Conservation (phyloP, 2,329 filamentous ascomycete species). For the Sclerotiophoma versabilis region DNA sequence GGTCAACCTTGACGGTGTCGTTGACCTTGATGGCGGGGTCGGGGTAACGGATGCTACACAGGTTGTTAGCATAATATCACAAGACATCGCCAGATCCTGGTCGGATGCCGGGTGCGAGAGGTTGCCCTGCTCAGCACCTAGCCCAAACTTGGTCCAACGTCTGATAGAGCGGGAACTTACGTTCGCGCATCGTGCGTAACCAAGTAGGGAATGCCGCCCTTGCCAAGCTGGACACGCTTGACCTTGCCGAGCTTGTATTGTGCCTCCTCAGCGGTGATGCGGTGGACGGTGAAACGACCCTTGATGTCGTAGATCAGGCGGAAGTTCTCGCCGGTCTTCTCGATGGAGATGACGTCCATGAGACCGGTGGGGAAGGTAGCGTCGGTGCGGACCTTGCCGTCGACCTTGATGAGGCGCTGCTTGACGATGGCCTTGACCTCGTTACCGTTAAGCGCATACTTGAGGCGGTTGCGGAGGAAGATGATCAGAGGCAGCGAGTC, state of each 20-base stretch:
- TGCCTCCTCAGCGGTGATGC: constrained; percentile 97
- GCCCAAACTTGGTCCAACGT: constrained; percentile 77
- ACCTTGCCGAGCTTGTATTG: constrained; percentile 99
- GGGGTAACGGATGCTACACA: constrained; percentile 93
- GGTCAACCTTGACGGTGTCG: constrained; percentile 99
- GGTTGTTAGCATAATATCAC: constrained; percentile 49
- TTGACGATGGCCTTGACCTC: constrained; percentile 98
- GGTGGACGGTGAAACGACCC: constrained; percentile 99
- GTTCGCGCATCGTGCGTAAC: constrained; percentile 99
- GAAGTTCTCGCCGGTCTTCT: constrained; percentile 99
- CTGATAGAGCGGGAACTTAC: constrained; percentile 99
- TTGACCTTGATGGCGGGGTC: constrained; percentile 99
- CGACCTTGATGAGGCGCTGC: constrained; percentile 99
- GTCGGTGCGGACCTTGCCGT: constrained; percentile 99
- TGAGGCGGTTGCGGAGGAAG: constrained; percentile 80
- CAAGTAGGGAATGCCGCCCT: constrained; percentile 99
- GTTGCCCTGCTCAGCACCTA: constrained; percentile 44
- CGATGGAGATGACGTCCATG: constrained; percentile 99
- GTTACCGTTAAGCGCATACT: constrained; percentile 99
- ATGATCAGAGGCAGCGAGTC: constrained; percentile 99
- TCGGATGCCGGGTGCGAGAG: constrained; percentile 93
- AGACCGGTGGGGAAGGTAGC: constrained; percentile 95
- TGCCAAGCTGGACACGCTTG: constrained; percentile 99
- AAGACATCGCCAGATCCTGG: constrained; percentile 82
- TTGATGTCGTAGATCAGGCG: constrained; percentile 99